These are phyloP conservation scores for Leccinum subfulvum DNA, from an alignment of 1,284 basidiomycete genomes.

Conservation along the genomic window DNA sequence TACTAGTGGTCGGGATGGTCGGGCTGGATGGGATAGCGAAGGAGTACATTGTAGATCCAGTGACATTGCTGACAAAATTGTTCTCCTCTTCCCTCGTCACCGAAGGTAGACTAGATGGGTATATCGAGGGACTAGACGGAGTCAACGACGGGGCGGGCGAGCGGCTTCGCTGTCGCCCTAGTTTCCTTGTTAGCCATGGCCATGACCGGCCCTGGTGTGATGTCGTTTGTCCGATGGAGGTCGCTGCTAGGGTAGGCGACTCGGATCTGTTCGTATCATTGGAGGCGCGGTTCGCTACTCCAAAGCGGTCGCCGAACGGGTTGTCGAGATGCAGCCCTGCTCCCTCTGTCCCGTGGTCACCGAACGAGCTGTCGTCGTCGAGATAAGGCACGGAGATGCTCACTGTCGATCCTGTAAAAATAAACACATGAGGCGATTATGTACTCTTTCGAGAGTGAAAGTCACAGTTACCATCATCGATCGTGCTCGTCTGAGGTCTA, in stretches of 20 bases:
- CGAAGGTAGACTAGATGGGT: conserved; percentile 12
- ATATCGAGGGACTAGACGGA: conserved; percentile 19
- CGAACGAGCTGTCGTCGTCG: neutral
- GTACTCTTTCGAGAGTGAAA: conserved; percentile 2
- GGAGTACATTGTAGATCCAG: neutral
- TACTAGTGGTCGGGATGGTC: neutral
- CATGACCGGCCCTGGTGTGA: neutral
- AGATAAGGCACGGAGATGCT: neutral
- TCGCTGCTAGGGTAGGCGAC: conserved; percentile 18
- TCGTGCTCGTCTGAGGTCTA: conserved; percentile 16
- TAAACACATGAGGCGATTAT: neutral
- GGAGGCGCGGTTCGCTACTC: neutral
- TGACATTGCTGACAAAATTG: neutral
- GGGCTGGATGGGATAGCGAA: neutral
- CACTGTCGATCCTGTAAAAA: neutral
- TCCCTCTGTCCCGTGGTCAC: neutral
- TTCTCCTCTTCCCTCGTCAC: conserved; percentile 1
- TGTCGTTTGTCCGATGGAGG: conserved; percentile 1
- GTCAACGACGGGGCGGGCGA: conserved; percentile 5
- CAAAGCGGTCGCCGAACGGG: conserved; percentile 3
- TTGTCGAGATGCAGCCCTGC: neutral
- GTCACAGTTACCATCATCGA: neutral
- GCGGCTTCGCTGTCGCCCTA: neutral
- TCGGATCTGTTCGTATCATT: conserved; percentile 9
- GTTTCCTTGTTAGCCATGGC: neutral